phyloP scores from a whole-genome alignment of 2,329 filamentous ascomycete genomes.

The Gremmenia infestans region DNA sequence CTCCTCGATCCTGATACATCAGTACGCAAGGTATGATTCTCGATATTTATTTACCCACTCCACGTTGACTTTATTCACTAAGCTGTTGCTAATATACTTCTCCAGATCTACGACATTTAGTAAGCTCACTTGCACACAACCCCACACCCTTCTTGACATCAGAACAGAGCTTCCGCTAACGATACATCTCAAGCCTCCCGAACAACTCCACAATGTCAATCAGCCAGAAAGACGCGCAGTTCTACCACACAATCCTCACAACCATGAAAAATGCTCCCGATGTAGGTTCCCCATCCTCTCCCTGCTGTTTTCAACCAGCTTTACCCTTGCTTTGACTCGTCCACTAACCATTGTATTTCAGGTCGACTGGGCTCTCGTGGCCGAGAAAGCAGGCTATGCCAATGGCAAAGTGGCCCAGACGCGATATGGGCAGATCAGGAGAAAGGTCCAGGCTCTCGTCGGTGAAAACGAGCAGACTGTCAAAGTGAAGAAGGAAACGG shows the following conservation, averaged over 20 bases:
- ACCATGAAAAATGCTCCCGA: slow-evolving; percentile 16
- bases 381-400: slow-evolving; percentile 40
- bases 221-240: slow-evolving; percentile 15
- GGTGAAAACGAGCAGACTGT: too few species aligned
- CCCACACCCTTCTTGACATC: too few species aligned
- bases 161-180: too few species aligned
- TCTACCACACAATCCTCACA: slow-evolving; percentile 17
- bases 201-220: neutral
- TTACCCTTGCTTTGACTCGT: neutral
- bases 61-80: too few species aligned
- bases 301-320: too few species aligned
- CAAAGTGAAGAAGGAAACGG: too few species aligned
- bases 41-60: too few species aligned
- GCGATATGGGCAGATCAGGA: slow-evolving; percentile 46
- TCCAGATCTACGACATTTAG: too few species aligned
- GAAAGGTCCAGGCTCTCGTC: slow-evolving; percentile 28
- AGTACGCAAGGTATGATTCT: too few species aligned
- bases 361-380: slow-evolving; percentile 28
- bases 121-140: too few species aligned
- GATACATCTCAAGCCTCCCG: neutral
- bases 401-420: slow-evolving; percentile 42
- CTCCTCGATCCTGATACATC: too few species aligned
- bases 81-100: too few species aligned
- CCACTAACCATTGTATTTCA: neutral
- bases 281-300: slow-evolving; percentile 7